phyloP scores from a whole-genome alignment of 23 red algal genomes.

The Agarophyton chilense region DNA sequence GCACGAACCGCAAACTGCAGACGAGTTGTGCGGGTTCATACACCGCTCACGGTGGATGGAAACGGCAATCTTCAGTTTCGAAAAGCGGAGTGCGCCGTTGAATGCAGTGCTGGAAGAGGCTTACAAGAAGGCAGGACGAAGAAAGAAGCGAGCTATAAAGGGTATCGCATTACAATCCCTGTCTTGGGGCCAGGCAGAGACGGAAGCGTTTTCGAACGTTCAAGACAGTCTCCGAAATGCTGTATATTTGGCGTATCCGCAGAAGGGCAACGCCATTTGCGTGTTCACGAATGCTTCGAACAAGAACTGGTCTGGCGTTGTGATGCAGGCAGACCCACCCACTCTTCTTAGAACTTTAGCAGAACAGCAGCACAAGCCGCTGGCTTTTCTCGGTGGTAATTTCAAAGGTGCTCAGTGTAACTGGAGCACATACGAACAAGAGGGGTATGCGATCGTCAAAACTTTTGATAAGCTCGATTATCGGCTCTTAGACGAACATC shows the following conservation, averaged over 20 bases:
- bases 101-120: not conserved
- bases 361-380: not conserved
- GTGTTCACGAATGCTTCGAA: not conserved
- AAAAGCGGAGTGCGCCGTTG: not conserved
- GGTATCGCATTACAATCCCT: conserved; percentile 1
- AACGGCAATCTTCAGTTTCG: no score
- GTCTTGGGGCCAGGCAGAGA: not conserved
- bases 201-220: not conserved
- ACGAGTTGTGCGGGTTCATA: conserved; percentile 38
- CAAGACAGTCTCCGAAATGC: conserved; percentile 19
- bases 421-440: conserved; percentile 11
- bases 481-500: not conserved
- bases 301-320: not conserved
- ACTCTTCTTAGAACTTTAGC: not conserved
- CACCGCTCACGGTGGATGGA: conserved; percentile 54
- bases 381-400: not conserved
- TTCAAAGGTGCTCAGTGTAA: not conserved
- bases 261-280: conserved; percentile 5
- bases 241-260: not conserved
- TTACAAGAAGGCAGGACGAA: conserved; percentile 6
- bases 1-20: conserved; percentile 7
- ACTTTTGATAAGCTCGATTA: conserved; percentile 29
- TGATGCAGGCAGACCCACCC: not conserved
- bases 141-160: conserved; percentile 11
- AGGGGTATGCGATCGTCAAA: not conserved